These are phyloP conservation scores for Nematocida minor DNA, from an alignment of 371 early-diverging fungal species.

Conservation along the genomic window DNA sequence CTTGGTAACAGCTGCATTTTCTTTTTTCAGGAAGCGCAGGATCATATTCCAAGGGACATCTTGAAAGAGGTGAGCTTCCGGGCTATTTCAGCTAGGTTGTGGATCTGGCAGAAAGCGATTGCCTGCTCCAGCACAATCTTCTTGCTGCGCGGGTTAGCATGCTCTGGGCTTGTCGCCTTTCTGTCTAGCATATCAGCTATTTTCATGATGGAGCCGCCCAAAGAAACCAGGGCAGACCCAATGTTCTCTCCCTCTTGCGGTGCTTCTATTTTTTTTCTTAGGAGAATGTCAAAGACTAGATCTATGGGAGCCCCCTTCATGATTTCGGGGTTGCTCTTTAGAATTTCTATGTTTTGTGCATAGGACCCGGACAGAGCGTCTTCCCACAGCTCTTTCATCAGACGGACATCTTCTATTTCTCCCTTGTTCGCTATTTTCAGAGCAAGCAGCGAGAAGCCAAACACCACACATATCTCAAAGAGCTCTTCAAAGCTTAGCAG, in stretches of 20 bases:
- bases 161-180: conserved; percentile 30
- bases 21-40: too few species aligned
- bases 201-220: conserved; percentile 14
- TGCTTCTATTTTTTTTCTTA: conserved; percentile 9
- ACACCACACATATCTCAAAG: conserved; percentile 47
- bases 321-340: conserved; percentile 21
- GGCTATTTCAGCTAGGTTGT: not conserved
- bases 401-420: conserved; percentile 6
- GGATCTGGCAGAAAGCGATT: conserved; percentile 22
- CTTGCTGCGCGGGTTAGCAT: conserved; percentile 17
- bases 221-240: not conserved
- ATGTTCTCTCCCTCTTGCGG: conserved; percentile 14
- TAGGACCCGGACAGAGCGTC: conserved; percentile 41
- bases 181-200: conserved; percentile 20
- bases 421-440: conserved; percentile 20
- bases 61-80: not conserved
- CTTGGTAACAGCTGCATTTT: too few species aligned
- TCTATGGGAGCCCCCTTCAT: not conserved
- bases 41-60: conserved; percentile 26
- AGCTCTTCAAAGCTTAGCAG: conserved; percentile 51
- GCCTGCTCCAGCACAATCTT: conserved; percentile 24
- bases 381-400: conserved; percentile 28
- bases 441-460: conserved; percentile 46
- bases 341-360: not conserved
- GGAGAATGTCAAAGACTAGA: conserved; percentile 22